phyloP scores from a whole-genome alignment of 2,329 filamentous ascomycete genomes.

The Apiospora arundinis region DNA sequence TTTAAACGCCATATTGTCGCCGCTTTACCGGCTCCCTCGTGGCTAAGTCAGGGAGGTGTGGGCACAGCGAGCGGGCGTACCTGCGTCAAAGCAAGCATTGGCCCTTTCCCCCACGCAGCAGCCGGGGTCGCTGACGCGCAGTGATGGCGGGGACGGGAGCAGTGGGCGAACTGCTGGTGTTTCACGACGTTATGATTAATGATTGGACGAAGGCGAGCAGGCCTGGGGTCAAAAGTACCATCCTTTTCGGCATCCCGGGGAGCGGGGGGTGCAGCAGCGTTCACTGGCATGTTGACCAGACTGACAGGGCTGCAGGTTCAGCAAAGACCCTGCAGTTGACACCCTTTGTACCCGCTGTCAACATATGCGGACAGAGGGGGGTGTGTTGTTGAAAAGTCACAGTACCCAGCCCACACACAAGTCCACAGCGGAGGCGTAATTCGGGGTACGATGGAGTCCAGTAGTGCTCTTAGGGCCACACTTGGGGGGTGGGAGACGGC shows the following conservation, averaged over 20 bases:
- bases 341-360: slow-evolving; percentile 2
- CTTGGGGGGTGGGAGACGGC: slow-evolving; percentile 36
- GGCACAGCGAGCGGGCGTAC: slow-evolving; percentile 37
- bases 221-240: slow-evolving; percentile 51
- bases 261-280: slow-evolving; percentile 33
- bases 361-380: slow-evolving; percentile 4
- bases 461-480: slow-evolving; percentile 37
- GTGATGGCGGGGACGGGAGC: slow-evolving; percentile 22
- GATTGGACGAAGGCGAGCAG: slow-evolving; percentile 54
- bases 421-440: slow-evolving; percentile 15
- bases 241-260: slow-evolving; percentile 39
- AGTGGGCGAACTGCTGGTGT: slow-evolving; percentile 39
- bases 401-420: slow-evolving; percentile 16
- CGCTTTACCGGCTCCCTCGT: slow-evolving; percentile 42
- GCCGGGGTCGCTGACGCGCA: slow-evolving; percentile 33
- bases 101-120: slow-evolving; percentile 34
- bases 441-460: slow-evolving; percentile 4
- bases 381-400: background rate
- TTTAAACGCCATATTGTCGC: slow-evolving; percentile 48
- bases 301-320: slow-evolving; percentile 26
- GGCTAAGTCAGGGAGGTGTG: slow-evolving; percentile 24
- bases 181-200: slow-evolving; percentile 58
- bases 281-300: slow-evolving; percentile 34
- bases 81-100: slow-evolving; percentile 35
- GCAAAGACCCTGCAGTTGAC: slow-evolving; percentile 7